These are phyloP conservation scores for Yamadazyma akitaensis DNA, from an alignment of 805 yeast species.

Conservation along the genomic window DNA sequence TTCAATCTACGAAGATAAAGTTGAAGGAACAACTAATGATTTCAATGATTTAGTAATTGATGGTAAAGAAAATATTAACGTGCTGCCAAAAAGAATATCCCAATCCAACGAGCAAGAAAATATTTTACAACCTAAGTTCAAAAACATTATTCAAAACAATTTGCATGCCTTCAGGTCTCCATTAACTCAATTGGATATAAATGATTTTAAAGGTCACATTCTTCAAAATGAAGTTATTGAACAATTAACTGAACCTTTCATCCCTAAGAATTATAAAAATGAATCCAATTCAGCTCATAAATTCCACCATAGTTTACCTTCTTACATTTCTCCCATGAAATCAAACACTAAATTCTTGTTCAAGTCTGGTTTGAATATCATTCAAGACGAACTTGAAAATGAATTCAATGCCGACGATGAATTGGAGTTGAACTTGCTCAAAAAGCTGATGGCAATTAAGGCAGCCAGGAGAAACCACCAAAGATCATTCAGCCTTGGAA, in stretches of 20 bases:
- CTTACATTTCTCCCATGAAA: constrained; percentile 15
- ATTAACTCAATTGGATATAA: constrained; percentile 9
- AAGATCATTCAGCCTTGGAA: constrained; percentile 39
- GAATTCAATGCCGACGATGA: constrained; percentile 20
- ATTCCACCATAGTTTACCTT: constrained; percentile 11
- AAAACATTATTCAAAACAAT: constrained; percentile 8
- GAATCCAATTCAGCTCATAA: constrained; percentile 16
- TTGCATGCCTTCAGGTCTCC: constrained; percentile 9
- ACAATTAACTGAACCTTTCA: constrained; percentile 8
- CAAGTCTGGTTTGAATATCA: constrained; percentile 10
- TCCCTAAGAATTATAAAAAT: constrained; percentile 14
- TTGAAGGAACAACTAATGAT: neutral
- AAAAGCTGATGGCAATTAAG: constrained; percentile 19
- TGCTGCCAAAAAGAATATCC: neutral
- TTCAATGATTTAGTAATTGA: constrained; percentile 14
- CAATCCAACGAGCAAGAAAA: constrained; percentile 38
- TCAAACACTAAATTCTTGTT: constrained; percentile 14
- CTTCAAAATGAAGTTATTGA: constrained; percentile 1
- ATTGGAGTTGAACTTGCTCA: constrained; percentile 19
- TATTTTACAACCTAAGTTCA: constrained; percentile 16
- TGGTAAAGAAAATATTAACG: constrained; percentile 12
- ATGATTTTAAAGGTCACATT: constrained; percentile 12
- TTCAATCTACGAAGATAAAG: constrained; percentile 7
- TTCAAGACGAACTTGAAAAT: constrained; percentile 10
- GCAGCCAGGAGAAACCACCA: constrained; percentile 15